Base-by-base conservation (phyloP, 2,329 filamentous ascomycete genomes). In the Akanthomyces uredinophilus region DNA sequence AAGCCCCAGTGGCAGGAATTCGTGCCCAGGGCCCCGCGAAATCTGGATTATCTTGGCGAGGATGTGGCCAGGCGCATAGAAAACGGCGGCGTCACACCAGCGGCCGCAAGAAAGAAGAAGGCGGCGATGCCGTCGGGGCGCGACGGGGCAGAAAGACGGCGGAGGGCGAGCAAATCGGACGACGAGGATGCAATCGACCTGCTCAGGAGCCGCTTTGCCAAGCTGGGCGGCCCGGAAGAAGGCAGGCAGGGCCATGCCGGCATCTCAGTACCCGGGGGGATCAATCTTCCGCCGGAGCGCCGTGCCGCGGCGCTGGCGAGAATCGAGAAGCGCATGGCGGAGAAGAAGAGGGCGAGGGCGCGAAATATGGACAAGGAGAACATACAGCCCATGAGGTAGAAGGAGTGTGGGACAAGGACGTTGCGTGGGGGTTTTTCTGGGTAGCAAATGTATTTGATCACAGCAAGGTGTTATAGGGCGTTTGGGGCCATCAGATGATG, bases 291-390 rank as follows among this genome's bases (percentile, higher is more conserved):
- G 10, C 78, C 81, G 4, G 80, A 83, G 56, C 76, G 84, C 39
- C 76, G 77, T 51, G 80, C 81, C 7, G 83, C 83, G 1, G 83
- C 82, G 13, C 75, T 83, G 57, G 83, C 82, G 47, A 74, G 83
- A 8, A 78, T 86, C 16, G 79, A 84, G 70, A 77, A 79, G 70
- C 78, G 81, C 68, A 80, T 78, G 69, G 77, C 78, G n/a, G 79
- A 84, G 70, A 81, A 81, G 69, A 76, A 74, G 69, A 73, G 72
- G 62, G 68, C 71, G 32, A 70, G 72, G 54, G 70, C 70, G 53
- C 70, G 69, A 39, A 70, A 67, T 58, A 65, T 69, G 37, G 78
- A 81, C 64, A 83, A 84, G 75, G 83, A 85, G 73, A 85, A 85
- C 68, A 65, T 82, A 64, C 73, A 72, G 63, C 76, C 77, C 24